These are phyloP conservation scores for Euphorbia pulcherrima DNA, from an alignment of 345 rosid genomes.

Conservation along the genomic window DNA sequence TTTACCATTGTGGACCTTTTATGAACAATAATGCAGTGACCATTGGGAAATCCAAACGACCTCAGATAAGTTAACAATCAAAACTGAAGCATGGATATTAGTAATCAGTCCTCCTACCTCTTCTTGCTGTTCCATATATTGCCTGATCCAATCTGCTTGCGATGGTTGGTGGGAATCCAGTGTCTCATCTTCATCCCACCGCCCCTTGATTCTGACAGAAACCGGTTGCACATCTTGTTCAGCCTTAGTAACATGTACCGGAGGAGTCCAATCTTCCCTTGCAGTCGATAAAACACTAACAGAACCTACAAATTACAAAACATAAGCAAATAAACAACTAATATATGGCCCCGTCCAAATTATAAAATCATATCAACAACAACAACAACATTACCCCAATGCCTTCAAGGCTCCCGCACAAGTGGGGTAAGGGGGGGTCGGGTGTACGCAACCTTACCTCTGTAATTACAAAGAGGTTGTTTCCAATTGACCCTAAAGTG, in stretches of 20 bases:
- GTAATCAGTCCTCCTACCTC: constrained; percentile 44
- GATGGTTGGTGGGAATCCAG: constrained; percentile 53
- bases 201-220: constrained; percentile 50
- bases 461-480: too few species aligned
- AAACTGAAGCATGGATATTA: not conserved
- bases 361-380: too few species aligned
- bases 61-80: not conserved
- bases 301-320: constrained; percentile 38
- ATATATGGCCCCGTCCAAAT: too few species aligned
- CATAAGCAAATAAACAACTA: not conserved
- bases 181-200: constrained; percentile 40
- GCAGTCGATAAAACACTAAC: constrained; percentile 63
- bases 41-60: not conserved
- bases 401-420: too few species aligned
- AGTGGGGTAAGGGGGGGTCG: too few species aligned
- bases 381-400: too few species aligned
- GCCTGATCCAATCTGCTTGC: constrained; percentile 90
- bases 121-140: constrained; percentile 75
- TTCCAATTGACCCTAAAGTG: too few species aligned
- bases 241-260: constrained; percentile 28
- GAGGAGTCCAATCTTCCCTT: constrained; percentile 49
- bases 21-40: not conserved
- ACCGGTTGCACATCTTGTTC: constrained; percentile 37
- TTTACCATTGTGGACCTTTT: not conserved
- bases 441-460: too few species aligned